Evolutionary conservation across 768 basidiomycete genomes (phyloP).

Genomic region (Termitomyces sp.): DNA sequence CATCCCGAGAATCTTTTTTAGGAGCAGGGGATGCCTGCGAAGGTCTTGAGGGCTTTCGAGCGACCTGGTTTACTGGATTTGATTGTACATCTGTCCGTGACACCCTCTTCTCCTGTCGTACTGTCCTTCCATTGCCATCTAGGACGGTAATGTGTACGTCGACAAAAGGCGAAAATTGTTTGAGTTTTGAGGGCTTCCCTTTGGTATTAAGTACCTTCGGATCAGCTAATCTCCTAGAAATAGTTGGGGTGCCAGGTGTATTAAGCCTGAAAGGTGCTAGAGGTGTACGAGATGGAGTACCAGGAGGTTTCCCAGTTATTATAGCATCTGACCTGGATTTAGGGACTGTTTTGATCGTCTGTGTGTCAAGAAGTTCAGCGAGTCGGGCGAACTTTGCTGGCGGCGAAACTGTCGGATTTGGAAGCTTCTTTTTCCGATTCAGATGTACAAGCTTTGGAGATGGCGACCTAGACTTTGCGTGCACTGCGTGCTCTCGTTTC

Average conservation of each 20-base stretch:
- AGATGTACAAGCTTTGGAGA: slow-evolving; percentile 35
- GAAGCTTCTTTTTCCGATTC: slow-evolving; percentile 35
- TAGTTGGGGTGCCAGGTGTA: slow-evolving; percentile 30
- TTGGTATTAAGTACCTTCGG: slow-evolving; percentile 19
- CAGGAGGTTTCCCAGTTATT: slow-evolving; percentile 1
- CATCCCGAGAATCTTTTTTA: slow-evolving; percentile 15
- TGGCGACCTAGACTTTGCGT: slow-evolving; percentile 23
- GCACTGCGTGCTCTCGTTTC: slow-evolving; percentile 35
- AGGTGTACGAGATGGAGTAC: slow-evolving; percentile 26
- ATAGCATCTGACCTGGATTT: slow-evolving; percentile 14
- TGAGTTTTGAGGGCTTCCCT: slow-evolving; percentile 25
- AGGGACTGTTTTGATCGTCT: slow-evolving; percentile 2
- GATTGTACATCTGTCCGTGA: slow-evolving; percentile 37
- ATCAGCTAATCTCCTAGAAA: slow-evolving; percentile 14
- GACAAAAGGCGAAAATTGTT: slow-evolving; percentile 42
- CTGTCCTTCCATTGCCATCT: slow-evolving; percentile 50
- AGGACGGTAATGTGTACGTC: slow-evolving; percentile 64
- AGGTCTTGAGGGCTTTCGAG: not conserved
- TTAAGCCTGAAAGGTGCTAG: slow-evolving; percentile 26
- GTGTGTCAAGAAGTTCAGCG: slow-evolving; percentile 25
- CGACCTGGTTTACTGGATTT: slow-evolving; percentile 21
- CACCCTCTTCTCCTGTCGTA: slow-evolving; percentile 58
- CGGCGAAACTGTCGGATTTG: slow-evolving; percentile 30
- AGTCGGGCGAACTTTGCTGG: slow-evolving; percentile 22
- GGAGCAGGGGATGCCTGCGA: not conserved